phyloP scores from a whole-genome alignment of 2,329 filamentous ascomycete genomes.

The Aureobasidium sp. region DNA sequence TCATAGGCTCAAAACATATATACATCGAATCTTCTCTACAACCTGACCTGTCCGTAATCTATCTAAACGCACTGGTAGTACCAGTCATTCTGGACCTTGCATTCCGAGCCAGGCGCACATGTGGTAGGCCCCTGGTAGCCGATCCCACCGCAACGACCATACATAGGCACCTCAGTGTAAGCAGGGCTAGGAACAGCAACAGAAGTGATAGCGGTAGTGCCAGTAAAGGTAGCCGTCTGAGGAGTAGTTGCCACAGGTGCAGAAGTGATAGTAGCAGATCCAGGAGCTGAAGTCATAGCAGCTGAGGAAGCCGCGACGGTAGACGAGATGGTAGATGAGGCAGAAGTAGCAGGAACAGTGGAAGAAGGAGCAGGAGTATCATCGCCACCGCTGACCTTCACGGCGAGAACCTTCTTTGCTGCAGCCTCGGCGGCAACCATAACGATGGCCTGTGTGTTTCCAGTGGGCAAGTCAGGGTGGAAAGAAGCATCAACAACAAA shows the following conservation, averaged over 20 bases:
- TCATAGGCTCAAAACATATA: no score
- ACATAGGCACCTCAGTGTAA: conserved; percentile 16
- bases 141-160: conserved; percentile 27
- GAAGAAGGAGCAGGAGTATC: conserved; percentile 17
- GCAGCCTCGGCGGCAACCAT: conserved; percentile 55
- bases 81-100: conserved; percentile 27
- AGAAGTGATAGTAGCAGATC: neutral
- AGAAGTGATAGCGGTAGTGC: neutral
- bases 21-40: no score
- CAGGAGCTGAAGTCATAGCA: neutral
- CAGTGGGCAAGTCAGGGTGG: conserved; percentile 57
- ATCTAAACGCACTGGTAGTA: conserved; percentile 27
- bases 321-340: neutral
- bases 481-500: conserved; percentile 52
- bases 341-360: neutral
- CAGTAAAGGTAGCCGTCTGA: neutral
- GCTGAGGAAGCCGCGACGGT: neutral
- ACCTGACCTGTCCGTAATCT: no score
- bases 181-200: neutral
- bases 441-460: conserved; percentile 58
- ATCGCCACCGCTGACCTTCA: neutral
- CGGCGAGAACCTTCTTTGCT: conserved; percentile 35
- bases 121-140: conserved; percentile 24
- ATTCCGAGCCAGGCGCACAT: conserved; percentile 26
- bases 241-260: neutral